These are phyloP conservation scores for Crithidia brevicula DNA, from an alignment of 208 protist genomes.

Conservation along the genomic window DNA sequence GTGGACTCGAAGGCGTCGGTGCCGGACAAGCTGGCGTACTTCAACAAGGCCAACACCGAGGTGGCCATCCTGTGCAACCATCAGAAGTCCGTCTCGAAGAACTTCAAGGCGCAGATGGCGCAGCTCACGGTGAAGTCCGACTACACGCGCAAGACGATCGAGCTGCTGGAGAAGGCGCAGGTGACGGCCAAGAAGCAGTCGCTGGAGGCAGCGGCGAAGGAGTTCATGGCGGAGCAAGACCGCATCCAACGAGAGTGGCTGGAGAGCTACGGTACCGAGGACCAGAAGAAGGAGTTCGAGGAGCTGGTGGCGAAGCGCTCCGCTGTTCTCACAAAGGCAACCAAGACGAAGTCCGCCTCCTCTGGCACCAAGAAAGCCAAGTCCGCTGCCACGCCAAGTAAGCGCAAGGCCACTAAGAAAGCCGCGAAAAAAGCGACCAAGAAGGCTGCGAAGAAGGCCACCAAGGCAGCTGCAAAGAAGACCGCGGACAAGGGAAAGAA, in stretches of 20 bases:
- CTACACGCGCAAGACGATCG: slow-evolving; percentile 79
- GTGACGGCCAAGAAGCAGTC: slow-evolving; percentile 64
- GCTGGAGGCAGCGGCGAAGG: slow-evolving; percentile 74
- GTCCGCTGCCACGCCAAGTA: slow-evolving; percentile 40
- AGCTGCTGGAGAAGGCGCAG: slow-evolving; percentile 76
- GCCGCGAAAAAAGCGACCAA: slow-evolving; percentile 35
- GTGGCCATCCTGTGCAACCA: slow-evolving; percentile 99
- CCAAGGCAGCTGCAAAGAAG: slow-evolving; percentile 29
- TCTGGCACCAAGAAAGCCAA: slow-evolving; percentile 37
- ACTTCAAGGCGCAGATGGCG: slow-evolving; percentile 73
- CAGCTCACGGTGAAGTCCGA: slow-evolving; percentile 84
- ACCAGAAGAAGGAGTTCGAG: slow-evolving; percentile 88
- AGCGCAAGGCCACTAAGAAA: slow-evolving; percentile 39
- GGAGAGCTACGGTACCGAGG: slow-evolving; percentile 86
- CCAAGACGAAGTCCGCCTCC: slow-evolving; percentile 41
- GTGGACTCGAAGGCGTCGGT: slow-evolving; percentile 68
- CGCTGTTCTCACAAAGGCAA: slow-evolving; percentile 29
- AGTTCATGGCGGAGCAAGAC: slow-evolving; percentile 89
- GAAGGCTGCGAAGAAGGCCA: slow-evolving; percentile 44
- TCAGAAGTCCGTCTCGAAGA: slow-evolving; percentile 96
- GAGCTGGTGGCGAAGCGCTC: slow-evolving; percentile 76
- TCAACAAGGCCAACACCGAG: slow-evolving; percentile 98
- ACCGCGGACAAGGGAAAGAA: slow-evolving; percentile 30
- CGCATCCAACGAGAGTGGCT: slow-evolving; percentile 89
- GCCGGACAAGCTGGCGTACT: slow-evolving; percentile 94